Evolutionary conservation across 352 stramenopile genomes (phyloP), one percentile per base, ranked within the genome.

Genomic region (Phytophthora idaei): DNA sequence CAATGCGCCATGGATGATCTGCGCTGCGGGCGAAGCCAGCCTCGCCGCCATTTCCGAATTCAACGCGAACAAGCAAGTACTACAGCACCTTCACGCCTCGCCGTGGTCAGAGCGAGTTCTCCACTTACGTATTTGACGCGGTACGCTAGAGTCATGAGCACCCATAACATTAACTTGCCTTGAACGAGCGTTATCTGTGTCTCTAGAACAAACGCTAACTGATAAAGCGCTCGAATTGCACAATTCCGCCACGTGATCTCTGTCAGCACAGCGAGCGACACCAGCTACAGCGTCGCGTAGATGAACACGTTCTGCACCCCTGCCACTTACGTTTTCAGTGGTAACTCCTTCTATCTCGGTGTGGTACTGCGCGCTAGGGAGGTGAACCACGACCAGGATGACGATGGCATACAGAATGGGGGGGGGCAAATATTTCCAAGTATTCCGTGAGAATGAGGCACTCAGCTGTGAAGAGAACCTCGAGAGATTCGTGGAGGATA

Each of bases 401-500:
- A 31, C 74, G 5, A 8, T 64, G 2, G 29, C 58, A 53, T 77
- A 77, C 7, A 77, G 36, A 6, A 72, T 29, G 0, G 73, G 73
- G 32, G 77, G 73, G 73, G 32, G 77, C 64, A 51, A 80, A 57
- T 2, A 54, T 61, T 52, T 80, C 69, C 36, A 67, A 34, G 44
- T 75, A 80, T 46, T 80, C 72, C 11, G 69, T 55, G 0, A 80
- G 57, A 11, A 71, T 55, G 28, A 72, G 50, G 56, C 68, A 80
- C 51, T 80, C 72, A 17, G 49, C 51, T 3, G 64, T 64, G 53
- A 71, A 80, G 7, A 66, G 41, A 4, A 73, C 36, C 27, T 76
- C 42, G n/a, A 66, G 59, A n/a, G 59, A 53, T 14, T 54, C 49
- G 8, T 45, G 31, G 15, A 64, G 34, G 39, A 64, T 29, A 21